Conservation (phyloP, 1,284 basidiomycete species). For the Heliocybe sulcata region DNA sequence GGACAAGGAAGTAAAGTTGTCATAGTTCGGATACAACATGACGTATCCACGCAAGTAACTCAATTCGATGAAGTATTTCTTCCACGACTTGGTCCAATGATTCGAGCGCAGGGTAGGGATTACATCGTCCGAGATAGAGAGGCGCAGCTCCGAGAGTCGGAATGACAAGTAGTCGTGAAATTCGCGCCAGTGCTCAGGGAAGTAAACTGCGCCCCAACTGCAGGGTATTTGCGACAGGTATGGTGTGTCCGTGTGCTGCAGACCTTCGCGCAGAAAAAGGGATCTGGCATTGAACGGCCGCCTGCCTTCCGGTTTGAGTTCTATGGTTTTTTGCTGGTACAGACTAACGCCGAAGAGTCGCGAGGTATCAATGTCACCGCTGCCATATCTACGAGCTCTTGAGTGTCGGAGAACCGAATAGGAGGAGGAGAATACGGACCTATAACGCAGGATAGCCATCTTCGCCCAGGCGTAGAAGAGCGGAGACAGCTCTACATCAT, state of each 20-base stretch:
- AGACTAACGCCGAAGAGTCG: slow-evolving; percentile 72
- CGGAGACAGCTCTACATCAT: slow-evolving; percentile 78
- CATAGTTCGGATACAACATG: slow-evolving; percentile 84
- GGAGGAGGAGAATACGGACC: slow-evolving; percentile 30
- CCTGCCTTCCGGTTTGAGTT: slow-evolving; percentile 63
- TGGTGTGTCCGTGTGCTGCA: slow-evolving; percentile 45
- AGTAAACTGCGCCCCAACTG: slow-evolving; percentile 87
- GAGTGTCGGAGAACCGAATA: too few species aligned
- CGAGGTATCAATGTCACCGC: slow-evolving; percentile 19
- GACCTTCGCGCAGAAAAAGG: slow-evolving; percentile 38
- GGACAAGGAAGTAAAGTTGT: slow-evolving; percentile 61
- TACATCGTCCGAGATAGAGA: slow-evolving; percentile 38
- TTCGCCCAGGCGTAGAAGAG: slow-evolving; percentile 81
- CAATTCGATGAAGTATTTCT: slow-evolving; percentile 82
- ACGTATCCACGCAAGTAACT: slow-evolving; percentile 72
- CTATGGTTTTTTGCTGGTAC: slow-evolving; percentile 77
- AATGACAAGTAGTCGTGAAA: slow-evolving; percentile 70
- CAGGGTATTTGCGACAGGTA: slow-evolving; percentile 82
- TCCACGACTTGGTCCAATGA: slow-evolving; percentile 77
- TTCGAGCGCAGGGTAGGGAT: slow-evolving; percentile 74
- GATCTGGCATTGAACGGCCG: slow-evolving; percentile 57
- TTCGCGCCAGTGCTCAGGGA: slow-evolving; percentile 79
- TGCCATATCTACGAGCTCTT: slow-evolving; percentile 43
- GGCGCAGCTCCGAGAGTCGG: slow-evolving; percentile 46
- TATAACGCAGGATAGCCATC: slow-evolving; percentile 65